A percentile compares a stretch with the other conserved stretches of the same genome.
Conservation (phyloP, 768 basidiomycete genomes). For the Naganishia antarctica region DNA sequence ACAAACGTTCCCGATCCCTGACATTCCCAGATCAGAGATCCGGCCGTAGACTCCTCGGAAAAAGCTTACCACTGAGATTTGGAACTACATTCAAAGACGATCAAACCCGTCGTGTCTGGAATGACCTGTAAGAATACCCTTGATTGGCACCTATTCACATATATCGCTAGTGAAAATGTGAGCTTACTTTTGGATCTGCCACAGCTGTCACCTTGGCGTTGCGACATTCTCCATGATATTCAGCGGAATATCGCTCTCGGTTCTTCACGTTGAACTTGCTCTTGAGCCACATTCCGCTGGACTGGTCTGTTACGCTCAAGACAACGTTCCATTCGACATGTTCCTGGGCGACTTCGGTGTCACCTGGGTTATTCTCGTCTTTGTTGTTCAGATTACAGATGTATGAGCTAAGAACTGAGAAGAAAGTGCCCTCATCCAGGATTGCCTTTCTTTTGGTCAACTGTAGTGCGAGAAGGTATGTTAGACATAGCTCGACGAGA, state of each 20-base stretch:
- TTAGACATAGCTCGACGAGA: no score
- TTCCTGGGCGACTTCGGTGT: not conserved
- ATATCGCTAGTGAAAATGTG: not conserved
- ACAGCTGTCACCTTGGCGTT: conserved; percentile 20
- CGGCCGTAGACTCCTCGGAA: not conserved
- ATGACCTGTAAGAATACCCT: not conserved
- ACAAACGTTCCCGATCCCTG: conserved; percentile 5
- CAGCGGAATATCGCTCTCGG: conserved; percentile 3
- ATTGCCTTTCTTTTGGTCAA: conserved; percentile 22
- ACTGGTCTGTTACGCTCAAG: not conserved
- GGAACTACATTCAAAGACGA: conserved; percentile 22
- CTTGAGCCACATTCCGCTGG: conserved; percentile 10
- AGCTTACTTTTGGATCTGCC: not conserved
- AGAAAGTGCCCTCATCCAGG: conserved; percentile 27
- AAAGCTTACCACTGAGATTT: not conserved
- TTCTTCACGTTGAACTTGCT: conserved; percentile 17
- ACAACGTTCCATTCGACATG: conserved; percentile 19
- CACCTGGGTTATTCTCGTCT: not conserved
- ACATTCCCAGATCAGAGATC: not conserved
- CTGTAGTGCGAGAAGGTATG: not conserved
- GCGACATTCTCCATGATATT: conserved; percentile 5
- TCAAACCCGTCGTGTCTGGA: conserved; percentile 6
- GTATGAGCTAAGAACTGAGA: conserved; percentile 22
- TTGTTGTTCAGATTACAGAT: conserved; percentile 21
- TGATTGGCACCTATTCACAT: not conserved